Percentiles rank a stretch among this genome's conserved stretches.
Conservation (phyloP, 768 basidiomycete species). For the Tricholoma hemisulphureum region DNA sequence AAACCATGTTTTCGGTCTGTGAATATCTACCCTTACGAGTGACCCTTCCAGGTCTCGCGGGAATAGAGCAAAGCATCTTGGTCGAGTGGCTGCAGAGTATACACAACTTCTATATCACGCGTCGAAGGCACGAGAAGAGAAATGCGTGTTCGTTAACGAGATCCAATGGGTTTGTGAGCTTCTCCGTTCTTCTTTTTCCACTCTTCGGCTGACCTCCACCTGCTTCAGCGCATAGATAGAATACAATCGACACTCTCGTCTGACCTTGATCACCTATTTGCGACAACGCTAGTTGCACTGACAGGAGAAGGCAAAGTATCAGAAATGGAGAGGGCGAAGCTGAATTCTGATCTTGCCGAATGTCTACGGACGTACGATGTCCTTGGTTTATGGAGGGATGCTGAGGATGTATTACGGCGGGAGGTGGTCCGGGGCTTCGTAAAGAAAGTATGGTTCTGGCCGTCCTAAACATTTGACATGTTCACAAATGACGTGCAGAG, state of each 20-base stretch:
- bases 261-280: slow-evolving; percentile 83
- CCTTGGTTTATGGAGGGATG: slow-evolving; percentile 80
- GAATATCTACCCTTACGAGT: neutral
- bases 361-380: slow-evolving; percentile 78
- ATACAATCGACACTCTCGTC: slow-evolving; percentile 83
- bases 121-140: slow-evolving; percentile 74
- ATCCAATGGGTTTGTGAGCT: slow-evolving; percentile 74
- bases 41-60: slow-evolving; percentile 47
- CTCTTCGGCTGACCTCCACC: slow-evolving; percentile 7
- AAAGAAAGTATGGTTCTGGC: slow-evolving; percentile 55
- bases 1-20: slow-evolving; percentile 10
- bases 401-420: slow-evolving; percentile 79
- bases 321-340: slow-evolving; percentile 65
- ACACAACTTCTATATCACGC: slow-evolving; percentile 89
- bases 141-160: slow-evolving; percentile 77
- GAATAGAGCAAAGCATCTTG: slow-evolving; percentile 75
- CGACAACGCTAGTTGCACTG: slow-evolving; percentile 53
- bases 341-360: slow-evolving; percentile 67
- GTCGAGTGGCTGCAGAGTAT: slow-evolving; percentile 87
- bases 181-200: slow-evolving; percentile 7
- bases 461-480: neutral
- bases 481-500: slow-evolving; percentile 45
- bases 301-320: slow-evolving; percentile 47
- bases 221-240: slow-evolving; percentile 66
- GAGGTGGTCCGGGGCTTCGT: slow-evolving; percentile 75